phyloP scores from a whole-genome alignment of 2,329 filamentous ascomycete genomes.

The Lithohypha guttulata region DNA sequence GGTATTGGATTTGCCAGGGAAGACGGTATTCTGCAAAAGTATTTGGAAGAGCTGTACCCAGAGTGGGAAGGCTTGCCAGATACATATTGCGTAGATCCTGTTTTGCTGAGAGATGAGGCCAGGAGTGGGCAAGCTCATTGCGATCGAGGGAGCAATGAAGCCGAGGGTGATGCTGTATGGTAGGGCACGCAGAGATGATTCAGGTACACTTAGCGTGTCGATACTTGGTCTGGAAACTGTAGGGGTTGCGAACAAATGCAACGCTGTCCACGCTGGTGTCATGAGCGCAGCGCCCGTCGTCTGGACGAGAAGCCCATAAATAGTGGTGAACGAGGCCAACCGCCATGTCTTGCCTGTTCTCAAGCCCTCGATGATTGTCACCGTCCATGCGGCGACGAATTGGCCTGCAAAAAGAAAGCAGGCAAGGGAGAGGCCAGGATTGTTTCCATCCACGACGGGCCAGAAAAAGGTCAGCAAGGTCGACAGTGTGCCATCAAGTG shows the following conservation, averaged over 20 bases:
- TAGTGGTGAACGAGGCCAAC: conserved; percentile 29
- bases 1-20: conserved; percentile 22
- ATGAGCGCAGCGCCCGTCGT: conserved; percentile 33
- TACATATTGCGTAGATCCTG: conserved; percentile 37
- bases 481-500: conserved; percentile 26
- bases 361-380: conserved; percentile 35
- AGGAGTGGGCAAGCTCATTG: conserved; percentile 34
- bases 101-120: conserved; percentile 27
- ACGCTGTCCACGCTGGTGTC: conserved; percentile 30
- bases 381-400: conserved; percentile 29
- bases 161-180: conserved; percentile 31
- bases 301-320: conserved; percentile 33
- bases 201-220: conserved; percentile 25
- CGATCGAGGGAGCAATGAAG: conserved; percentile 33
- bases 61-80: conserved; percentile 42
- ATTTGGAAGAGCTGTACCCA: conserved; percentile 28
- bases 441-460: conserved; percentile 27
- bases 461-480: conserved; percentile 30
- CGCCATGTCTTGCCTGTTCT: conserved; percentile 33
- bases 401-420: conserved; percentile 30
- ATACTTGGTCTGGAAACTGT: conserved; percentile 27
- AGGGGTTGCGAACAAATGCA: conserved; percentile 31
- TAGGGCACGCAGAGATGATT: conserved; percentile 27
- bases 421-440: conserved; percentile 25
- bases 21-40: conserved; percentile 16